Evolutionary conservation across 2,329 filamentous ascomycete species (phyloP).

Genomic region (Penicillium sp.): DNA sequence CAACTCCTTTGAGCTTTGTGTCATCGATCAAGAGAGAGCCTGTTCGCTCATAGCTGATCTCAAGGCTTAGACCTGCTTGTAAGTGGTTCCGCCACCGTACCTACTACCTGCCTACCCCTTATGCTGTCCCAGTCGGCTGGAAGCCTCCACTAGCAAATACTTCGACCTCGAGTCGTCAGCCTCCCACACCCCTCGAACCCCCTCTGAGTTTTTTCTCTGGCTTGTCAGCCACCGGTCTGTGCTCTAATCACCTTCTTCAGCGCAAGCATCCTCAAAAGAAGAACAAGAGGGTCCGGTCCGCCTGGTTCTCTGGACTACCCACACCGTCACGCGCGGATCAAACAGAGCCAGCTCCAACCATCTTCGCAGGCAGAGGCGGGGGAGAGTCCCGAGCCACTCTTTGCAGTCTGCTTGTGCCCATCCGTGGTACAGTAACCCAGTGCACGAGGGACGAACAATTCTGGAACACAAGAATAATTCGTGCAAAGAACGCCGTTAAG

Average conservation of each 20-base stretch:
- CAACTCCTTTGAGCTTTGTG: background rate
- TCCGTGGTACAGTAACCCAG: constrained; percentile 22
- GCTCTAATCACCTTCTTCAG: background rate
- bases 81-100: background rate
- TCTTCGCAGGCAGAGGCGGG: constrained; percentile 20
- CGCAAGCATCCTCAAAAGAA: background rate
- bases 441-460: constrained; percentile 16
- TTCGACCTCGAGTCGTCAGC: background rate
- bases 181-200: constrained; percentile 5
- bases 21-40: background rate
- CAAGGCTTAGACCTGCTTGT: background rate
- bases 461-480: constrained; percentile 10
- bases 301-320: constrained; percentile 5
- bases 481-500: constrained; percentile 2
- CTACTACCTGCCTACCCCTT: background rate
- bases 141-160: constrained; percentile 9
- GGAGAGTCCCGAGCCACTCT: constrained; percentile 20
- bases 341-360: constrained; percentile 10
- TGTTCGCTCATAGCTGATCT: background rate
- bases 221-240: constrained; percentile 5
- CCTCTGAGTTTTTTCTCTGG: constrained; percentile 2
- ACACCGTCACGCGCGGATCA: constrained; percentile 14
- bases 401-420: constrained; percentile 17
- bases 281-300: constrained; percentile 5
- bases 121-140: constrained; percentile 8